Evolutionary conservation across 495 filamentous ascomycete species (phyloP).

Genomic region (Aspergillus olivimuriae): DNA sequence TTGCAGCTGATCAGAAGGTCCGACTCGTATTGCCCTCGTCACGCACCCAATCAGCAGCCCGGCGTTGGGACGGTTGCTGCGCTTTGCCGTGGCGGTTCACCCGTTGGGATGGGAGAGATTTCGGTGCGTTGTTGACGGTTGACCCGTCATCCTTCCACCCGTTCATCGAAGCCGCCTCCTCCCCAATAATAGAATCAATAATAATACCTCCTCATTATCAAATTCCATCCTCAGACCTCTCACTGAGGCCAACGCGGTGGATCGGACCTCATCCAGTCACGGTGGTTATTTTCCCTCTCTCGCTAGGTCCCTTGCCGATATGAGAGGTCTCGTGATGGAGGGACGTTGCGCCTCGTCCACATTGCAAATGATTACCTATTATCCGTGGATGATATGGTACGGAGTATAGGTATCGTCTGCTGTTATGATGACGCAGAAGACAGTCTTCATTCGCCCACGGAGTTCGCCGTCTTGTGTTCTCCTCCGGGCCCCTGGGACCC

Average conservation of each 20-base stretch:
- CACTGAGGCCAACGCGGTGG: too few species aligned
- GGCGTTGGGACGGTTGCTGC: neutral
- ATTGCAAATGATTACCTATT: too few species aligned
- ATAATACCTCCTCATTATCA: neutral
- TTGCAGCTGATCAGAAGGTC: conserved; percentile 13
- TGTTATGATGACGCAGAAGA: too few species aligned
- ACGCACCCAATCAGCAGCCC: neutral
- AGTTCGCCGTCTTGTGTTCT: neutral
- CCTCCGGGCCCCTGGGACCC: neutral
- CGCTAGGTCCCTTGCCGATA: too few species aligned
- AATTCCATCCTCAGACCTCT: too few species aligned
- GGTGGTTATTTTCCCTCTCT: too few species aligned
- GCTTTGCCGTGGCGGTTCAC: neutral
- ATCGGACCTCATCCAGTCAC: too few species aligned
- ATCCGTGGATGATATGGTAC: too few species aligned
- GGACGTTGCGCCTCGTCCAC: too few species aligned
- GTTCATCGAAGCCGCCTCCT: neutral
- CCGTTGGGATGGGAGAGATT: neutral
- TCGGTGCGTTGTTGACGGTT: conserved; percentile 1
- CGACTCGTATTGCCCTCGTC: neutral
- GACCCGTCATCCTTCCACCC: conserved; percentile 11
- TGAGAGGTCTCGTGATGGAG: too few species aligned
- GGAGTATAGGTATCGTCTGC: too few species aligned
- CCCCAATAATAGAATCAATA: neutral
- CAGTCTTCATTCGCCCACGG: too few species aligned